Evolutionary conservation across 148 eudicot species (phyloP).

Genomic region (Rhododendron griersonianum): DNA sequence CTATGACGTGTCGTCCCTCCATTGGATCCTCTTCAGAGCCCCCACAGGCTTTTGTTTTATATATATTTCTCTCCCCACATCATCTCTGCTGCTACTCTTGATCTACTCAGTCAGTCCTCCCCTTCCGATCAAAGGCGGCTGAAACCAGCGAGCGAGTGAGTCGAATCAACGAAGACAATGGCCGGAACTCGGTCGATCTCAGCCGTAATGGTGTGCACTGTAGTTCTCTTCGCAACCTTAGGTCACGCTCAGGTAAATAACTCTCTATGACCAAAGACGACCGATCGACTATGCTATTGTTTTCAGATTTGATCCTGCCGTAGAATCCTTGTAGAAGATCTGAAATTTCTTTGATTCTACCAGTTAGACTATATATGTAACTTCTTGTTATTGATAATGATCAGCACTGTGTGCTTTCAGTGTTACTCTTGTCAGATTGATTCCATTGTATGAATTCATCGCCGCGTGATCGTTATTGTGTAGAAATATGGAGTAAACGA

Average conservation of each 20-base stretch:
- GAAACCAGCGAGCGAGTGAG: neutral
- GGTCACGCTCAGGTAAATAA: constrained; percentile 47
- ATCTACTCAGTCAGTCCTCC: neutral
- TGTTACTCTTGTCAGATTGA: neutral
- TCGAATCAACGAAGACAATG: constrained; percentile 21
- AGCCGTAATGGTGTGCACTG: constrained; percentile 26
- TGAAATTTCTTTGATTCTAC: neutral
- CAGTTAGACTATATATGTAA: neutral
- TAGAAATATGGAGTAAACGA: neutral
- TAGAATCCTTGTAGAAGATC: neutral
- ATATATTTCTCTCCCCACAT: neutral
- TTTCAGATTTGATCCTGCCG: neutral
- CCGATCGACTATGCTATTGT: neutral
- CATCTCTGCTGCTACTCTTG: neutral
- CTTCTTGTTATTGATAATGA: neutral
- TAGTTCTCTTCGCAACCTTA: constrained; percentile 46
- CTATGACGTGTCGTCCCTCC: neutral
- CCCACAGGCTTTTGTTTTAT: neutral
- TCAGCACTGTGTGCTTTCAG: neutral
- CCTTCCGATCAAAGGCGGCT: constrained; percentile 1
- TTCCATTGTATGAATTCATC: neutral
- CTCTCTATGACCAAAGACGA: neutral
- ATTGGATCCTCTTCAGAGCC: neutral
- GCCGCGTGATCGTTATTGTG: neutral
- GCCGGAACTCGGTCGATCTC: constrained; percentile 31